Evolutionary conservation across 768 basidiomycete genomes (phyloP), one percentile per base, ranked within the genome.

Genomic region (Xerocomus potaroensis): DNA sequence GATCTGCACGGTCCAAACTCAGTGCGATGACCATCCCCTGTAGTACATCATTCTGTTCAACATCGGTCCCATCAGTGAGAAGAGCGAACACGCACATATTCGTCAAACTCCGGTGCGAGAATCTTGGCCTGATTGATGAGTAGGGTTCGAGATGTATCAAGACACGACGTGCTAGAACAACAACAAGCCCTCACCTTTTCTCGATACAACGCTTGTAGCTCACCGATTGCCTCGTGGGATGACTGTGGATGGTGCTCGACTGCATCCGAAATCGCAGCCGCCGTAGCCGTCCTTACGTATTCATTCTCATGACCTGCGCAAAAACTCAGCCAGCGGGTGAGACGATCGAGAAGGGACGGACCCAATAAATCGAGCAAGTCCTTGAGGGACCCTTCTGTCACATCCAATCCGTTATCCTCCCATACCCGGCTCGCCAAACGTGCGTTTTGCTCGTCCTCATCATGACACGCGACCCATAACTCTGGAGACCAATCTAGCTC

Each of bases 401-500:
- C 80, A 57, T 96, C 91, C 30, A 97, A 65, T 4, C 91, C 94
- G 53, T 98, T 98, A 52, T 97, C 96, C 45, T 96, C 95, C 94
- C 94, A 98, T 9, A 90, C 68, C 51, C 84, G 81, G 19, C 71
- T 69, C 14, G 94, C 93, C 32, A 97, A 70, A 41, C 85, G 74
- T 0, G 82, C 82, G 55, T 94, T 97, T 59, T 94, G 91, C 57
- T 92, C 91, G 51, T 87, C 85, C 43, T 81, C 83, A 49, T 98
- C 96, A 55, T 97, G 91, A 43, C 79, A 83, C 4, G 87, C 87
- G 31, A 97, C 75, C 83, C 91, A 90, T 1, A 99, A 65, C 61
- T 89, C 83, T 0, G 87, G 80, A 2, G 87, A 89, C 87, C 93
- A 99, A 50, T 96, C 93, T 30, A 91, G 63, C 39, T 98, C 95